Conservation (phyloP, 441 rosid genomes). For the Pelargonium exstipulatum region DNA sequence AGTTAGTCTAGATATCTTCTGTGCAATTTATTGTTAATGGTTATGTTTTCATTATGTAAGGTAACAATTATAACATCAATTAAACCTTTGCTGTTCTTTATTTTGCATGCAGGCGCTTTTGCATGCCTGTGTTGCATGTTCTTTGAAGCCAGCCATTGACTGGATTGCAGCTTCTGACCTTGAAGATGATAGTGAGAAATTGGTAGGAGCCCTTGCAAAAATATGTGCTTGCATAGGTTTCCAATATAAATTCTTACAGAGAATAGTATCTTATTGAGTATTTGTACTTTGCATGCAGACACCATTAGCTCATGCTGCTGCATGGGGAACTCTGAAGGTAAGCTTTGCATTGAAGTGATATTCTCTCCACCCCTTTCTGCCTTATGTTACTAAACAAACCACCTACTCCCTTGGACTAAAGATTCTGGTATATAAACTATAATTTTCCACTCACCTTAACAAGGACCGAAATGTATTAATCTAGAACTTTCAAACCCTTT, state of each 20-base stretch:
- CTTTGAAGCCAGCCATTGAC: slow-evolving; percentile 54
- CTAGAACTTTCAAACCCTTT: no score
- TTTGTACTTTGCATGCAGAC: slow-evolving; percentile 37
- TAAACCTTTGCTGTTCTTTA: slow-evolving; percentile 13
- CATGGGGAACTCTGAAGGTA: slow-evolving; percentile 69
- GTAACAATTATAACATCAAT: slow-evolving; percentile 19
- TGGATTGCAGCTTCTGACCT: slow-evolving; percentile 86
- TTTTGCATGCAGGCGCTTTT: slow-evolving; percentile 52
- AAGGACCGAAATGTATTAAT: no score
- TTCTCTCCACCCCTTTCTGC: background rate
- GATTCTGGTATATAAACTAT: no score
- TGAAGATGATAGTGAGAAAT: slow-evolving; percentile 55
- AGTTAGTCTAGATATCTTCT: background rate
- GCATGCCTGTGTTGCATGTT: slow-evolving; percentile 75
- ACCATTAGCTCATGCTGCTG: slow-evolving; percentile 62
- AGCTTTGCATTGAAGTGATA: slow-evolving; percentile 14
- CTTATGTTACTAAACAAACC: background rate
- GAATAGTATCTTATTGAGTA: slow-evolving; percentile 8
- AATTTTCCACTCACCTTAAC: no score
- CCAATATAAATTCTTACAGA: slow-evolving; percentile 2
- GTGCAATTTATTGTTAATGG: background rate
- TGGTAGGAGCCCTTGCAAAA: slow-evolving; percentile 27
- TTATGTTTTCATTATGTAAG: slow-evolving; percentile 9
- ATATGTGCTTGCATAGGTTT: slow-evolving; percentile 17
- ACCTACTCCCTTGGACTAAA: no score